Evolutionary conservation across 2,329 filamentous ascomycete genomes (phyloP).

Genomic region (Allantophomopsis lycopodina): DNA sequence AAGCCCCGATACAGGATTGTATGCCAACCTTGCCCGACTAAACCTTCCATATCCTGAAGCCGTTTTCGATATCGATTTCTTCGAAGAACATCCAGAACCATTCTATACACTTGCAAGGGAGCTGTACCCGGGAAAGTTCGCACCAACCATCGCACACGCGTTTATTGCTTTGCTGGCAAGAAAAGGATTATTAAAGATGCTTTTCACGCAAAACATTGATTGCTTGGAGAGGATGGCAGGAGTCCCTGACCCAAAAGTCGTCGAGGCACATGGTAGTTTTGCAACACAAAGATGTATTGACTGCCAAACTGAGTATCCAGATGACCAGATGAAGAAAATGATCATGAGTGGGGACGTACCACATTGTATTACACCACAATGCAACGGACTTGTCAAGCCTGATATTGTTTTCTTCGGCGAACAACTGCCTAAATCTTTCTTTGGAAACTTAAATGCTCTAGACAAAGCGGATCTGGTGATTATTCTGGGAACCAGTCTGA

Average conservation of each 20-base stretch:
- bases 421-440: conserved; percentile 50
- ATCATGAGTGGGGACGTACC: conserved; percentile 58
- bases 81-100: conserved; percentile 67
- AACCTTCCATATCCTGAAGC: conserved; percentile 83
- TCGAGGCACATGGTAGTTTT: conserved; percentile 94
- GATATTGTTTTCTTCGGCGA: conserved; percentile 82
- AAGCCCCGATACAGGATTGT: conserved; percentile 84
- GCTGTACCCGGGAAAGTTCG: conserved; percentile 79
- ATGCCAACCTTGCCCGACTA: conserved; percentile 77
- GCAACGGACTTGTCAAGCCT: conserved; percentile 64
- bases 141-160: conserved; percentile 78
- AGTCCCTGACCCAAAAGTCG: conserved; percentile 64
- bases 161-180: conserved; percentile 74
- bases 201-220: conserved; percentile 98
- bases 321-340: conserved; percentile 57
- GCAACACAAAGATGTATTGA: conserved; percentile 85
- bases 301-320: conserved; percentile 60
- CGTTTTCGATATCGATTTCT: conserved; percentile 88
- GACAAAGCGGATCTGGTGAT: conserved; percentile 62
- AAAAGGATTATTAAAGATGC: conserved; percentile 66
- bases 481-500: conserved; percentile 78
- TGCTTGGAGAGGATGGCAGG: conserved; percentile 83
- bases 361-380: conserved; percentile 44
- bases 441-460: conserved; percentile 38
- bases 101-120: conserved; percentile 91